Percentiles rank a stretch among this genome's conserved stretches.
Evolutionary conservation across 257 asterid species (phyloP).

Genomic region (Nicotiana tabacum): DNA sequence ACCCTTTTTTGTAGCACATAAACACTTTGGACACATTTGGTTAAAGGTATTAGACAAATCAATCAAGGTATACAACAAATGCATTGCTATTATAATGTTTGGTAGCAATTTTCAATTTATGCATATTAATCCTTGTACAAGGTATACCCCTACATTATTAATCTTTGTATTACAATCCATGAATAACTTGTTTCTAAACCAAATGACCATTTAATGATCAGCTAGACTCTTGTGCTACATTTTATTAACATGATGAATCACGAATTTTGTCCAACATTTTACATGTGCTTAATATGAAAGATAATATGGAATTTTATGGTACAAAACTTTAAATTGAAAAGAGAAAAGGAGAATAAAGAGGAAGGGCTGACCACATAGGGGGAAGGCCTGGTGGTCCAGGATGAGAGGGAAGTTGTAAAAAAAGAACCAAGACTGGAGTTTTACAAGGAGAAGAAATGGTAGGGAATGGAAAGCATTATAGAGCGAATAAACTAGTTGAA

Average conservation of each 20-base stretch:
- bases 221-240: neutral
- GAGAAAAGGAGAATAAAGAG: neutral
- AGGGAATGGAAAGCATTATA: neutral
- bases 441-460: neutral
- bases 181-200: too few species aligned
- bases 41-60: too few species aligned
- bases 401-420: neutral
- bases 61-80: too few species aligned
- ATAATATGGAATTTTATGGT: neutral
- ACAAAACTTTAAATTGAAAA: neutral
- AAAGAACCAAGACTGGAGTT: neutral
- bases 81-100: too few species aligned
- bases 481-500: neutral
- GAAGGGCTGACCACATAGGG: neutral
- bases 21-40: neutral
- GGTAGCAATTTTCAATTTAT: too few species aligned
- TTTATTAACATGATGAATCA: neutral
- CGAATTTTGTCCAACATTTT: neutral
- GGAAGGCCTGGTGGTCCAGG: neutral
- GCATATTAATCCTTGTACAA: too few species aligned
- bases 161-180: too few species aligned
- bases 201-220: neutral
- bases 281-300: neutral
- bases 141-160: too few species aligned
- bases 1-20: neutral